Conservation (phyloP, 2,329 filamentous ascomycete species). For the Neurospora sp. region DNA sequence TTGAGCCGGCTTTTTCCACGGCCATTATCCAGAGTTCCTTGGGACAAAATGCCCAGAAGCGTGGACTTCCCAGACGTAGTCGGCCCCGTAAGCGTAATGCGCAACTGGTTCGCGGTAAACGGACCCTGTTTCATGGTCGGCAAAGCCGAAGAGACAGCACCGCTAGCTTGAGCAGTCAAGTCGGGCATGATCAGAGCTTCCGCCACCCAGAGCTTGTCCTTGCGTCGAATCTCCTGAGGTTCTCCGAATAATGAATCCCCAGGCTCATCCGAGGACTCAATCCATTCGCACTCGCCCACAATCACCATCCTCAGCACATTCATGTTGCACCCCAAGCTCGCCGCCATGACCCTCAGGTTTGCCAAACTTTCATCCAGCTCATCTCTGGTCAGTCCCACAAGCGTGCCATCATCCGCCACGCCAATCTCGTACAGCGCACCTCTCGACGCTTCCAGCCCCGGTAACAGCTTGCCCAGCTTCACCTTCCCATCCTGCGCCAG, state of each 20-base stretch:
- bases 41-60: constrained; percentile 77
- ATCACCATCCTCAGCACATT: constrained; percentile 72
- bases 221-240: constrained; percentile 19
- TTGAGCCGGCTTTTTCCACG: constrained; percentile 82
- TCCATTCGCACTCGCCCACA: constrained; percentile 78
- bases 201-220: constrained; percentile 68
- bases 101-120: constrained; percentile 62
- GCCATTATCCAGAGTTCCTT: constrained; percentile 82
- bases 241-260: constrained; percentile 25
- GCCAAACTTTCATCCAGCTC: constrained; percentile 86
- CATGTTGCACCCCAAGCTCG: constrained; percentile 78
- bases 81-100: constrained; percentile 78
- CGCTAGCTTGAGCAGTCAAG: constrained; percentile 22
- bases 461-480: constrained; percentile 49
- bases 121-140: constrained; percentile 29
- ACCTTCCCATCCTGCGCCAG: constrained; percentile 22
- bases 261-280: constrained; percentile 22
- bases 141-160: constrained; percentile 8
- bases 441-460: constrained; percentile 84
- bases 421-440: constrained; percentile 95
- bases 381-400: constrained; percentile 79
- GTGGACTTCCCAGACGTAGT: constrained; percentile 91
- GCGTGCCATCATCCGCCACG: constrained; percentile 85
- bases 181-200: constrained; percentile 82
- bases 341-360: constrained; percentile 83